Base-by-base conservation (phyloP, 164 flowering plant genomes). In the Aristolochia californica region DNA sequence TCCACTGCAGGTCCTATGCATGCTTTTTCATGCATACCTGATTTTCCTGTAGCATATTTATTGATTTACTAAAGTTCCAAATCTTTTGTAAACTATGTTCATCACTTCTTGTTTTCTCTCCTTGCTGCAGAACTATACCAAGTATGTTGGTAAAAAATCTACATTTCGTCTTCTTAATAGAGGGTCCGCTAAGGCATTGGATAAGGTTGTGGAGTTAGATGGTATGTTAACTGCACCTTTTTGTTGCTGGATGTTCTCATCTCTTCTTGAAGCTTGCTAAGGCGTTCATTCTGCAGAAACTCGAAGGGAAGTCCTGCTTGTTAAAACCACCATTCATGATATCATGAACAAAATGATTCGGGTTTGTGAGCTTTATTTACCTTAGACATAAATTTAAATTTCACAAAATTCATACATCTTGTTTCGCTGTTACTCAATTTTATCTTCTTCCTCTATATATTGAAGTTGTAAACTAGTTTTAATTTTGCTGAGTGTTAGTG, bases 121-220 rank as follows among this genome's bases (percentile, higher is more conserved):
- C n/a, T 22, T 53, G 30, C 53, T 73, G 56, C 88, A 94, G 99
- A 90, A 87, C 68, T 89, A 77, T 65, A 79, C 96, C 11, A 83
- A 83, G 22, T 74, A 80, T 70, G 99, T 87, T 25, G 99, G 99
- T 50, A 73, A 62, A 52, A 94, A 87, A 64, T 81, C 91, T 65
- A 85, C 95, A 62, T 94, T 94, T 70, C 85, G 91, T 57, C 84
- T 84, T 57, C 83, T 84, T 49, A 84, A 84, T 53, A 72, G 99
- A 63, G 97, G 99, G 51, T 94, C 99, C 60, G 99, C 99, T 4
- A 87, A 94, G 82, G 97, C 96, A 61, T 91, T 87, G 43, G 97
- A 94, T 77, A 94, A 94, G 81, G 99, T 94, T 70, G 93, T 83
- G 18, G 95, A 89, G 67, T 72, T 94, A 66, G 90, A 94, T 80